Evolutionary conservation across 371 early-diverging fungal genomes (phyloP).

Genomic region (Actinomortierella ambigua): DNA sequence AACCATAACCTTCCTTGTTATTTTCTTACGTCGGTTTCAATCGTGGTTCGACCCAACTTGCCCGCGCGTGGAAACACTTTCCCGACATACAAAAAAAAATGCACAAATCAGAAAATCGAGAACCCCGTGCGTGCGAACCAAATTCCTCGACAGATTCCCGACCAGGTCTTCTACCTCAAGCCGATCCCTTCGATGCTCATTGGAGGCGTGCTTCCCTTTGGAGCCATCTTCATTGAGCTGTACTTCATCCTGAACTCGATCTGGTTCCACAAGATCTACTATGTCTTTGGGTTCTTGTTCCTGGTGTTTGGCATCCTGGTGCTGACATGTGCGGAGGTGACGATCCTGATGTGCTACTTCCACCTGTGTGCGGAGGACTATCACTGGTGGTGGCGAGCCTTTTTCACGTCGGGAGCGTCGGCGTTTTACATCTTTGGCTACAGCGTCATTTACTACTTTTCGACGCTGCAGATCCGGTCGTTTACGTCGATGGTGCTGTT

Average conservation of each 20-base stretch:
- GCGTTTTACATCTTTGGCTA: conserved; percentile 91
- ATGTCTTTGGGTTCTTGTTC: conserved; percentile 88
- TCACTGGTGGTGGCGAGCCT: conserved; percentile 95
- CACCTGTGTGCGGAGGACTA: conserved; percentile 92
- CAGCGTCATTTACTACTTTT: conserved; percentile 78
- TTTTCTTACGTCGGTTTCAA: no score
- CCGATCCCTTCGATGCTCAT: conserved; percentile 77
- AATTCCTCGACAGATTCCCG: conserved; percentile 94
- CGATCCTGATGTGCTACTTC: conserved; percentile 92
- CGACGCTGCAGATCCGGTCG: conserved; percentile 72
- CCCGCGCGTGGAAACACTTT: not conserved
- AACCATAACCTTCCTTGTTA: conserved; percentile 1
- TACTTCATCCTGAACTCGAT: conserved; percentile 88
- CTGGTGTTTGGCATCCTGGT: conserved; percentile 80
- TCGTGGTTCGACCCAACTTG: no score
- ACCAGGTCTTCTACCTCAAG: conserved; percentile 78
- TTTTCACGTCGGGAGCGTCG: conserved; percentile 86
- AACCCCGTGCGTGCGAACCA: conserved; percentile 90
- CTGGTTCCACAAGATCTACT: conserved; percentile 86
- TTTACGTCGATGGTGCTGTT: conserved; percentile 84
- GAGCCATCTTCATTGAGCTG: conserved; percentile 87
- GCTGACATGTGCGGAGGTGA: conserved; percentile 83
- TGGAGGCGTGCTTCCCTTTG: conserved; percentile 90
- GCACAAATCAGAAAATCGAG: conserved; percentile 63
- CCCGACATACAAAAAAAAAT: no score